phyloP scores from a whole-genome alignment of 371 early-diverging fungal genomes.

The Apophysomyces elegans region DNA sequence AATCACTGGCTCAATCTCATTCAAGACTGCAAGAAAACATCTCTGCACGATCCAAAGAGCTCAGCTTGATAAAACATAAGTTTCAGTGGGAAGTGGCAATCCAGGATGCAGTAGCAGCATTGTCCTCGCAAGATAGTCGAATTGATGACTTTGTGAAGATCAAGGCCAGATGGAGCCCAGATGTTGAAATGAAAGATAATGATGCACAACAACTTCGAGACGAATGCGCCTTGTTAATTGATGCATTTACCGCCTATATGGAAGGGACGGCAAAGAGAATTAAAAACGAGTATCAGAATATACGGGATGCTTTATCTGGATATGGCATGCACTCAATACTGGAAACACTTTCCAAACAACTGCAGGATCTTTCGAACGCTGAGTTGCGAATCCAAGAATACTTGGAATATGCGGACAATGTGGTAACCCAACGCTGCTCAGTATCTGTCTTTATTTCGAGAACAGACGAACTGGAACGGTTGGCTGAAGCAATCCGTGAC shows the following conservation, averaged over 20 bases:
- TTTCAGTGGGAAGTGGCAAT: conserved; percentile 31
- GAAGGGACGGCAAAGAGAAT: not conserved
- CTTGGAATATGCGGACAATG: conserved; percentile 24
- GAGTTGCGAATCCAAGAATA: conserved; percentile 20
- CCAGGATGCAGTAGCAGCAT: conserved; percentile 20
- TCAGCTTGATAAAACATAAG: conserved; percentile 32
- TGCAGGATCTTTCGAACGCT: conserved; percentile 23
- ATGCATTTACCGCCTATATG: conserved; percentile 12
- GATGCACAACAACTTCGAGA: conserved; percentile 26
- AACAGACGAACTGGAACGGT: conserved; percentile 29
- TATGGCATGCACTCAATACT: conserved; percentile 29
- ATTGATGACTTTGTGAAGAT: conserved; percentile 39
- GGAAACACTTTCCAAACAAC: conserved; percentile 30
- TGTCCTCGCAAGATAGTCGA: conserved; percentile 16
- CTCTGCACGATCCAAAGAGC: conserved; percentile 29
- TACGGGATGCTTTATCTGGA: conserved; percentile 16
- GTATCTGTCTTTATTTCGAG: conserved; percentile 23
- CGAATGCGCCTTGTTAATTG: conserved; percentile 13
- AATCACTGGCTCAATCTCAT: conserved; percentile 25
- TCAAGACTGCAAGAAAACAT: conserved; percentile 38
- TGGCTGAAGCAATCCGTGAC: conserved; percentile 39
- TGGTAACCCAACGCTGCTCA: conserved; percentile 29
- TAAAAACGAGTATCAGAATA: conserved; percentile 10
- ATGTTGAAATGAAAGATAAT: conserved; percentile 17
- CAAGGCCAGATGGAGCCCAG: conserved; percentile 41